Percentiles rank a stretch among this genome's conserved stretches.
Evolutionary conservation across 2,329 filamentous ascomycete species (phyloP).

Genomic region (Trichoderma lentiforme): DNA sequence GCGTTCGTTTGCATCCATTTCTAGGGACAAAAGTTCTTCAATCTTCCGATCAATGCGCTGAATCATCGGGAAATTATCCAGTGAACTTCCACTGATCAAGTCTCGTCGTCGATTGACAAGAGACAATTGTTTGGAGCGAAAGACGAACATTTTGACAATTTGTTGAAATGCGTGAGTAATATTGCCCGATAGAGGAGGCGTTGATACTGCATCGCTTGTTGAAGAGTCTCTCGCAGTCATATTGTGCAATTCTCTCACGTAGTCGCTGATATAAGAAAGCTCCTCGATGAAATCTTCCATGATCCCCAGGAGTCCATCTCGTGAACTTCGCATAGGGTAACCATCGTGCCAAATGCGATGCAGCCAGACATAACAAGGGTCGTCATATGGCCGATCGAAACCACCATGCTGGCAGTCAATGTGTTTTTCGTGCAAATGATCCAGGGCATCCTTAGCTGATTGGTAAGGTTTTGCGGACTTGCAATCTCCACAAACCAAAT

Average conservation of each 20-base stretch:
- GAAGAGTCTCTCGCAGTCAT: not conserved
- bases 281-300: not conserved
- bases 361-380: conserved; percentile 15
- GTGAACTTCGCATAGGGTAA: not conserved
- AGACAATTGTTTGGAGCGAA: not conserved
- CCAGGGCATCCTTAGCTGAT: not conserved
- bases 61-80: not conserved
- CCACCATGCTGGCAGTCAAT: not conserved
- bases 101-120: not conserved
- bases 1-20: not conserved
- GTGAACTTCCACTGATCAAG: not conserved
- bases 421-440: conserved; percentile 5
- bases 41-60: not conserved
- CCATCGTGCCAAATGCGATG: not conserved
- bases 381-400: not conserved
- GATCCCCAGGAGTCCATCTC: not conserved
- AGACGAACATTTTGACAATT: not conserved
- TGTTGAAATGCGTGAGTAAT: not conserved
- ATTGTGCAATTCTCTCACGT: not conserved
- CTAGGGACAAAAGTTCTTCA: not conserved
- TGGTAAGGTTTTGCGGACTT: not conserved
- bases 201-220: not conserved
- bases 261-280: not conserved
- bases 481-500: not conserved
- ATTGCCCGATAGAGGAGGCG: not conserved